Evolutionary conservation across 805 yeast genomes (phyloP).

Genomic region (Yamadazyma paraphyllophila): DNA sequence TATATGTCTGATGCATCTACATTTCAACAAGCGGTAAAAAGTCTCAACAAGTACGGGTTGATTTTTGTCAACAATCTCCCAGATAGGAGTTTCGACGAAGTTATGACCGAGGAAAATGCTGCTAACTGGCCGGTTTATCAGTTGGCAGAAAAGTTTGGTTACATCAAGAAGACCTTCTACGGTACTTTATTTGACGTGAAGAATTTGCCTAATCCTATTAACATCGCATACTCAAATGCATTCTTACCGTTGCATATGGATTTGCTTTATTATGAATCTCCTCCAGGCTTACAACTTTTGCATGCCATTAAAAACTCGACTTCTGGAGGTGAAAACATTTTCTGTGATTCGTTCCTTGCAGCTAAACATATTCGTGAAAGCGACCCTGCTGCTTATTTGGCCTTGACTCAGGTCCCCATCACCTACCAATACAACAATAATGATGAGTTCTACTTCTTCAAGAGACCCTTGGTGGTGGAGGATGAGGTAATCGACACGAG

Average conservation of each 20-base stretch:
- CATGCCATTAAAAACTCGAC: slow-evolving; percentile 58
- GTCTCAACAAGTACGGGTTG: slow-evolving; percentile 56
- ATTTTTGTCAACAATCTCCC: slow-evolving; percentile 56
- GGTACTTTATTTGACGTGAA: slow-evolving; percentile 71
- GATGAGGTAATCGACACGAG: slow-evolving; percentile 25
- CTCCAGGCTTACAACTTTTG: slow-evolving; percentile 73
- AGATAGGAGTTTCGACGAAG: slow-evolving; percentile 22
- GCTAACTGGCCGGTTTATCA: slow-evolving; percentile 37
- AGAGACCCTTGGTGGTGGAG: slow-evolving; percentile 63
- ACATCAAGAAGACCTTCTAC: slow-evolving; percentile 67
- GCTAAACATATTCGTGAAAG: slow-evolving; percentile 51
- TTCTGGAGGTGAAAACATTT: slow-evolving; percentile 65
- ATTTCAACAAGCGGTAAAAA: slow-evolving; percentile 40
- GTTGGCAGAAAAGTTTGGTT: slow-evolving; percentile 56
- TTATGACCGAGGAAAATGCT: slow-evolving; percentile 42
- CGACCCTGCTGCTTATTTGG: slow-evolving; percentile 64
- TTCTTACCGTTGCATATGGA: slow-evolving; percentile 78
- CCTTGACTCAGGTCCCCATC: slow-evolving; percentile 59
- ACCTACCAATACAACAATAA: slow-evolving; percentile 67
- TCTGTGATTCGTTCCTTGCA: slow-evolving; percentile 69
- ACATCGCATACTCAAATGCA: slow-evolving; percentile 66
- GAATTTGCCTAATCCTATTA: slow-evolving; percentile 48
- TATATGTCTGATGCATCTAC: slow-evolving; percentile 32
- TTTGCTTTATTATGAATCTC: slow-evolving; percentile 71
- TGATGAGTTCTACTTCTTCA: slow-evolving; percentile 58